Base-by-base conservation (phyloP, 2,329 filamentous ascomycete genomes). In the Pseudogymnoascus sp. region DNA sequence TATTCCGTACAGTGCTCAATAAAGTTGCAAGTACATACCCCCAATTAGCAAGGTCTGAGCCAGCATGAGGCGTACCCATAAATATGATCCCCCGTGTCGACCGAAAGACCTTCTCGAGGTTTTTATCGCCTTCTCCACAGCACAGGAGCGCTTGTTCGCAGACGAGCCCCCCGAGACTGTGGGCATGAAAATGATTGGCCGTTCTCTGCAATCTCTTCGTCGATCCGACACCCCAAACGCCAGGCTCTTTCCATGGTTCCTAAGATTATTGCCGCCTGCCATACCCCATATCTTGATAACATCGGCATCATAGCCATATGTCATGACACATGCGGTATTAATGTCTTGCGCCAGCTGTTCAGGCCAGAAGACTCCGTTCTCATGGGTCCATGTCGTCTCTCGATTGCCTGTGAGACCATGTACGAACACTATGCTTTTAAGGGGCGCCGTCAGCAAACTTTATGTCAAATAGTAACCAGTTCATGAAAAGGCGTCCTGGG, bases 401-500 rank as follows among this genome's bases (percentile, higher is more conserved):
- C 76, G 73, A 64, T 77, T 68, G 1, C 78, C 78, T 1, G 72
- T 75, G 19, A 79, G 67, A 7, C 77, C 77, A 60, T 79, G 77
- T 19, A 79, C 67, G 62, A 79, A 78, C 64, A 75, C 75, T 19
- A 78, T 72, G 59, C 65, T 69, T 62, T 63, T 6, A 63, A 7
- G 4, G 37, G 40, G 13, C 21, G 23, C 13, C 17, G 19, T 42
- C 21, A 63, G 37, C 10, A 31, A 53, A 17, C 42, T 29, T 23
- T 53, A 29, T 53, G 9, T 17, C 11, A 31, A n/a, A 31, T 31
- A 15, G 10, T 21, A 42, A 6, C 40, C 40, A 11, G 40, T 4
- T 42, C 40, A 42, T 42, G 6, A 4, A 21, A 42, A 42, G 17
- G 17, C 17, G 13, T 9, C 40, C 9, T 42, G 19, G 17, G 17